These are phyloP conservation scores for Verticillium albo-atrum DNA, from an alignment of 2,329 filamentous ascomycete genomes.

Conservation along the genomic window DNA sequence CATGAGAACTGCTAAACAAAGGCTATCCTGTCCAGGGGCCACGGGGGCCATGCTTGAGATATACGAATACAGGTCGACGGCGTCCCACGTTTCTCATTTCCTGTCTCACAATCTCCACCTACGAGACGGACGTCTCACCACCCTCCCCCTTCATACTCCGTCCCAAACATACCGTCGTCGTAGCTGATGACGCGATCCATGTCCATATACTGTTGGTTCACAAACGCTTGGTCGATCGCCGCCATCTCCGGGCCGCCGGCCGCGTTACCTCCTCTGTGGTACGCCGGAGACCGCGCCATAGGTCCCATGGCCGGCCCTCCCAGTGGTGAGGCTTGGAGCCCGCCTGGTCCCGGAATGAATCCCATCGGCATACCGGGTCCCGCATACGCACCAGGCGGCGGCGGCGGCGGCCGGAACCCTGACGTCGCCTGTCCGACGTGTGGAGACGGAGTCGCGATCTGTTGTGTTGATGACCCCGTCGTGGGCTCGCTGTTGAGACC, in stretches of 20 bases:
- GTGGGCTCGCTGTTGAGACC: neutral
- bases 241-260: slow-evolving; percentile 13
- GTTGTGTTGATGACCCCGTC: neutral
- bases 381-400: neutral
- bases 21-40: neutral
- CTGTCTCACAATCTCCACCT: neutral
- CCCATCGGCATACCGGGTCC: neutral
- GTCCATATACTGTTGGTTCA: slow-evolving; percentile 14
- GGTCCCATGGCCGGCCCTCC: neutral
- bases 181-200: slow-evolving; percentile 18
- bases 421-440: neutral
- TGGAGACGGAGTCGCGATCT: neutral
- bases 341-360: neutral
- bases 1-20: neutral
- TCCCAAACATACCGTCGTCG: slow-evolving; percentile 16
- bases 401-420: neutral
- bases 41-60: neutral
- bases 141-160: slow-evolving; percentile 8
- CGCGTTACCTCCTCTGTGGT: slow-evolving; percentile 1
- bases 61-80: neutral
- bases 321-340: neutral
- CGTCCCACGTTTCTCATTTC: too few species aligned
- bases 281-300: neutral
- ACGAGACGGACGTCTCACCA: slow-evolving; percentile 1
- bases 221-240: slow-evolving; percentile 13